Conservation (phyloP, 306 rosid species). For the Pyrus betulifolia region DNA sequence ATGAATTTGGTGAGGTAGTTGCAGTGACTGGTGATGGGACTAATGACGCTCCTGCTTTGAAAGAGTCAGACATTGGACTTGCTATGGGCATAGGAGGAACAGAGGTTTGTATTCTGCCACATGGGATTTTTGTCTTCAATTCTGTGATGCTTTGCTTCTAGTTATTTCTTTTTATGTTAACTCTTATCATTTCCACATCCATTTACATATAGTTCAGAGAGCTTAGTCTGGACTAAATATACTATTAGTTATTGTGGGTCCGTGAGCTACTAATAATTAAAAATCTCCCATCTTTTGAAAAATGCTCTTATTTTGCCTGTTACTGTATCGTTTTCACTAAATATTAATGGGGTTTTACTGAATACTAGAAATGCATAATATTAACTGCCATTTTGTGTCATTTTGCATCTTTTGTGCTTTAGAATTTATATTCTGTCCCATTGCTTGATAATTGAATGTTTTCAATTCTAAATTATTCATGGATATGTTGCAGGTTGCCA, state of each 20-base stretch:
- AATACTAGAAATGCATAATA: not conserved
- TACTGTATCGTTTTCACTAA: no score
- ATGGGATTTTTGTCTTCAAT: not conserved
- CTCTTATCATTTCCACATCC: not conserved
- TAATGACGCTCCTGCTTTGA: constrained; percentile 95
- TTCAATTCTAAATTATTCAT: constrained; percentile 8
- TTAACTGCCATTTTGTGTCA: not conserved
- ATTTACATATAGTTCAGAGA: not conserved
- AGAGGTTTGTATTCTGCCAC: constrained; percentile 46
- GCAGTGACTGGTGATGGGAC: constrained; percentile 99
- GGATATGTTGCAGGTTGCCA: constrained; percentile 67
- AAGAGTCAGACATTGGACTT: constrained; percentile 92
- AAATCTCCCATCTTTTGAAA: no score
- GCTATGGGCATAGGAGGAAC: constrained; percentile 99
- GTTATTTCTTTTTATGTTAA: not conserved
- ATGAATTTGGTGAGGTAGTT: constrained; percentile 69
- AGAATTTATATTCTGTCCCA: not conserved
- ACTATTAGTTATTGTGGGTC: no score
- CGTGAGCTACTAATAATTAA: no score
- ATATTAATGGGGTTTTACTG: not conserved
- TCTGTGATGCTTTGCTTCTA: not conserved
- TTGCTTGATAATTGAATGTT: constrained; percentile 7
- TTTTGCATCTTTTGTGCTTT: not conserved
- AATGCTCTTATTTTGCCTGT: no score
- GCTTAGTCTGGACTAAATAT: no score